phyloP scores from a whole-genome alignment of 2,329 filamentous ascomycete genomes.

The Dothideomycetes sp. region DNA sequence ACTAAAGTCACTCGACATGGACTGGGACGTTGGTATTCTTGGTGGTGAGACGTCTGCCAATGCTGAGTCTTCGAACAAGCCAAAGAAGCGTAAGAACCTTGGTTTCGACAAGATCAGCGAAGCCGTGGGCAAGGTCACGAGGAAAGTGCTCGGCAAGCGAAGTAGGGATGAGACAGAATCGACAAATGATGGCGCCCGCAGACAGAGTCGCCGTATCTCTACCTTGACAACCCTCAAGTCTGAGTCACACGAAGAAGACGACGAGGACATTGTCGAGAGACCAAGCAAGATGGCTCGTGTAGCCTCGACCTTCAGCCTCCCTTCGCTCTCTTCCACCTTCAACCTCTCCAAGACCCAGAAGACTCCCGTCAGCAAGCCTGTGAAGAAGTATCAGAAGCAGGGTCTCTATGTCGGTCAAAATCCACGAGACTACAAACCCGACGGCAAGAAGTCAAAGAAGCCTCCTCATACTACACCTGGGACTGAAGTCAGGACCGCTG shows the following conservation, averaged over 20 bases:
- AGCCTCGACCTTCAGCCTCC: constrained; percentile 6
- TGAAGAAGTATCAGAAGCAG: constrained; percentile 69
- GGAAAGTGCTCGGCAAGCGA: constrained; percentile 22
- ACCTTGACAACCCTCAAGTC: constrained; percentile 2
- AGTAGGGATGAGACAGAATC: constrained; percentile 24
- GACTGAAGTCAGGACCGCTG: constrained; percentile 38
- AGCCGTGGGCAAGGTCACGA: constrained; percentile 6
- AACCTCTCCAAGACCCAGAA: background rate
- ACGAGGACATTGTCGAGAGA: constrained; percentile 3
- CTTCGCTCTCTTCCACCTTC: constrained; percentile 1
- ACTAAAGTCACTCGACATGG: constrained; percentile 38
- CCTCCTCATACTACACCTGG: constrained; percentile 66
- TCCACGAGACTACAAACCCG: constrained; percentile 9
- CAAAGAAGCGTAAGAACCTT: constrained; percentile 7
- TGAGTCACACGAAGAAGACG: constrained; percentile 5
- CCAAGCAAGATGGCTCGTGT: constrained; percentile 9
- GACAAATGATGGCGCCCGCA: constrained; percentile 2
- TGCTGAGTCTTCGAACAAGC: constrained; percentile 1
- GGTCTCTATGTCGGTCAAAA: constrained; percentile 83
- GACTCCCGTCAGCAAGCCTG: constrained; percentile 27
- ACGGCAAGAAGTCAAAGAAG: constrained; percentile 33
- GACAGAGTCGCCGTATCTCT: constrained; percentile 7
- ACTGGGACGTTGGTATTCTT: constrained; percentile 15
- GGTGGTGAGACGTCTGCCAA: constrained; percentile 4
- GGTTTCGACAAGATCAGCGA: constrained; percentile 10